Base-by-base conservation (phyloP, 768 basidiomycete genomes). In the Pleurotus pulmonarius region DNA sequence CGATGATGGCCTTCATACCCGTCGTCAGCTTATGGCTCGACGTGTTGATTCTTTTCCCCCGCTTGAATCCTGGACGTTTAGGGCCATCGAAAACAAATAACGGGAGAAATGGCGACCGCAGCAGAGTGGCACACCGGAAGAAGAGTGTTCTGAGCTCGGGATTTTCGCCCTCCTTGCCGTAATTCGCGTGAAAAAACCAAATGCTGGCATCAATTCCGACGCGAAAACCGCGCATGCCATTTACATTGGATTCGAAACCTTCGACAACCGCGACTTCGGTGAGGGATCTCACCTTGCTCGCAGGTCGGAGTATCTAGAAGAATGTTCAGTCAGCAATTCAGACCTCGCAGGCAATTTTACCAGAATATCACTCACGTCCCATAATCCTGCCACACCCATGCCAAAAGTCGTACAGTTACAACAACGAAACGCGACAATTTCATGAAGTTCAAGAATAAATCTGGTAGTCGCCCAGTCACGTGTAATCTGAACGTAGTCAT, bases 41-140 rank as follows among this genome's bases (percentile, higher is more conserved):
- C 44, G 80, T 81, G 39, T 82, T 80, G 25, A 90, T 82, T 40
- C 80, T 79, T 71, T 90, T 90, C 84, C 86, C 87, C 37, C 90
- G 80, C 72, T 97, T 97, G 60, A 88, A 69, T 18, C 83, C 80
- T 3, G 94, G 94, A 59, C 94, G 82, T 58, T 86, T 82, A 0
- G 90, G 90, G 0, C 94, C 94, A 69, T 97, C 93, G 65, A 96
- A 97, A 3, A 96, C 90, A 67, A 96, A 95, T 11, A 97, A 79
- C 0, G 92, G 92, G 9, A 94, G 78, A 60, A 96, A 85, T 0
- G 94, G 92, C 4, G 85, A 79, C 55, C 79, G 81, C 69, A 91
- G 82, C 2, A 97, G 80, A 20, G 82, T 83, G 39, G 87, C 84
- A 68, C 92, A 92, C 45, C 90, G 88, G 69, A 93, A 95, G 75